A percentile compares a stretch with the other conserved stretches of the same genome.
These are phyloP conservation scores for Incumbomyces delicatus DNA, from an alignment of 2,329 filamentous ascomycete species.

Conservation along the genomic window DNA sequence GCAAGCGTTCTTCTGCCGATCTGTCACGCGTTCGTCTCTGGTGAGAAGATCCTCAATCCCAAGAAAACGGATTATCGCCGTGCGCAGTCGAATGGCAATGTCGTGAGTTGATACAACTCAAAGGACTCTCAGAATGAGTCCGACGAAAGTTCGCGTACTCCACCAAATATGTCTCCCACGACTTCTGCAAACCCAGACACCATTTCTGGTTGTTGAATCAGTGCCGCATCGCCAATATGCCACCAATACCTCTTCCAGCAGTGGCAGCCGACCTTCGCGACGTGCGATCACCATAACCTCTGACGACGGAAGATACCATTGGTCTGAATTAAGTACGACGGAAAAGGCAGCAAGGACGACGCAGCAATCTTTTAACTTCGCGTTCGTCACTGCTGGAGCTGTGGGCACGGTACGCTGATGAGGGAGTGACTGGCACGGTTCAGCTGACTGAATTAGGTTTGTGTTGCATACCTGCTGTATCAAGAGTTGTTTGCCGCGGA, in stretches of 20 bases:
- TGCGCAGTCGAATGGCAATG: no score
- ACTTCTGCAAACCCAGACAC: background rate
- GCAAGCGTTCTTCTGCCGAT: no score
- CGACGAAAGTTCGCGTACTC: constrained; percentile 14
- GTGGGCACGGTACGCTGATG: constrained; percentile 56
- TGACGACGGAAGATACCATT: constrained; percentile 73
- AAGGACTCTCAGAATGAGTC: background rate
- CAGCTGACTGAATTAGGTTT: constrained; percentile 42
- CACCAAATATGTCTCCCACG: constrained; percentile 15
- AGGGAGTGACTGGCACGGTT: no score
- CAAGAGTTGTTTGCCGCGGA: constrained; percentile 74
- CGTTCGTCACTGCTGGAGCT: constrained; percentile 64
- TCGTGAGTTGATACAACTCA: no score
- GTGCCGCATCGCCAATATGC: constrained; percentile 37
- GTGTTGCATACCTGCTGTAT: constrained; percentile 70
- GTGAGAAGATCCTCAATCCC: no score
- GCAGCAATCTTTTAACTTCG: constrained; percentile 83
- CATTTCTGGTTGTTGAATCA: no score
- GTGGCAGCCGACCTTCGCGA: constrained; percentile 39
- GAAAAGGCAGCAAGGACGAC: constrained; percentile 80
- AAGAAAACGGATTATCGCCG: no score
- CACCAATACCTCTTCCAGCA: constrained; percentile 39
- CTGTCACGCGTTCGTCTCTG: no score
- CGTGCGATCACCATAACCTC: constrained; percentile 72
- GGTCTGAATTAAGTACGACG: constrained; percentile 61